Evolutionary conservation across 805 yeast species (phyloP), one percentile per base, ranked within the genome.

Genomic region (Starmerella ratchasimensis): DNA sequence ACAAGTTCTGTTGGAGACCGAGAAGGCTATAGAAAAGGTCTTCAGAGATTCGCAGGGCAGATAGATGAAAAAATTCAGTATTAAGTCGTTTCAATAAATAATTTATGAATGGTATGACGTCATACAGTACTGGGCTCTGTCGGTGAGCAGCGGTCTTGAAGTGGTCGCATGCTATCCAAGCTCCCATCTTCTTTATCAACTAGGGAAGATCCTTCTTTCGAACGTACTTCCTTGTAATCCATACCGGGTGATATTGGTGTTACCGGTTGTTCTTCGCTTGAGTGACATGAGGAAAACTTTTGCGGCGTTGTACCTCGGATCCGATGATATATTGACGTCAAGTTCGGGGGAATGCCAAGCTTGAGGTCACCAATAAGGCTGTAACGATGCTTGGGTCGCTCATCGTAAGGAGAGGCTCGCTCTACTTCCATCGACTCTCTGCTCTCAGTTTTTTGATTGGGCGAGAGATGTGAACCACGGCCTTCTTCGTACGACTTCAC

Each of bases 1-100:
- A 14, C 51, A 46, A 23, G 39, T 54, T 2, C 35, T 55, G 10
- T 39, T 40, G 3, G 45, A 47, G 18, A 56, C 55, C 7, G 38
- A 48, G 9, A 41, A 38, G 4, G 42, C 55, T 17, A 43, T 55
- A 3, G 23, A 42, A 16, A 20, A 35, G 8, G 31, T 30, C 14
- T 36, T 19, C 19, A 29, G 10, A 18, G 5, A 29, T 10, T 9
- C 8, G 16, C 9, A 8, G n/a, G 11, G 15, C 11, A 10, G 11
- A 29, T 7, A 29, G 7, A 10, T 8, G 9, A 8, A 8, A 29
- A 28, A 28, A 8, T 8, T 15, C 13, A 28, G 10, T 15, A 9
- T 15, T 28, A 9, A 9, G 8, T 9, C 8, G 19, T 15, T 15
- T n/a, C n/a, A n/a, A 41, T 32, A 36, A 31, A 30, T 38, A 26